Conservation (phyloP, 2,329 filamentous ascomycete genomes). For the Orbilia oligospora region DNA sequence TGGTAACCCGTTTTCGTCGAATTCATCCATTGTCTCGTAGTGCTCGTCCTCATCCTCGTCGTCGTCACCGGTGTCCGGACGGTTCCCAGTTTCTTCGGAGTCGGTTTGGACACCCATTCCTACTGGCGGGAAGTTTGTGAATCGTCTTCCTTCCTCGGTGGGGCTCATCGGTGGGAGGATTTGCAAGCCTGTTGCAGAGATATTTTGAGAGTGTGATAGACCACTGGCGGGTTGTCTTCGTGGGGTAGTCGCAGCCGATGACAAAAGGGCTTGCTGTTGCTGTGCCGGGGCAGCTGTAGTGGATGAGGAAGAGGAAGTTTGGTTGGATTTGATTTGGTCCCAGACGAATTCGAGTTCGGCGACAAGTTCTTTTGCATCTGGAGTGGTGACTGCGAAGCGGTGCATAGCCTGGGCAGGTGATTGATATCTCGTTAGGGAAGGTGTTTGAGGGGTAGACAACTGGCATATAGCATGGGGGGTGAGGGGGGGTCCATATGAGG, state of each 20-base stretch:
- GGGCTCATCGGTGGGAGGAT: slow-evolving; percentile 56
- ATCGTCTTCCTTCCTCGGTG: slow-evolving; percentile 51
- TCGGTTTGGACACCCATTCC: slow-evolving; percentile 76
- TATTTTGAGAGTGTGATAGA: slow-evolving; percentile 46
- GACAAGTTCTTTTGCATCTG: slow-evolving; percentile 86
- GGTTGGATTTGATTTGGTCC: slow-evolving; percentile 95
- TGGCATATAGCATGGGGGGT: slow-evolving; percentile 8
- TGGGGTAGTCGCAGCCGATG: slow-evolving; percentile 51
- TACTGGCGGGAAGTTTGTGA: slow-evolving; percentile 43
- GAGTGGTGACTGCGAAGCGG: slow-evolving; percentile 87
- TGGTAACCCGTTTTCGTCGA: slow-evolving; percentile 58
- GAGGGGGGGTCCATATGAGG: neutral
- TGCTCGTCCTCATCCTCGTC: slow-evolving; percentile 67
- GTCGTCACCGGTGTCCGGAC: slow-evolving; percentile 68
- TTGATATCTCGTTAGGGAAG: slow-evolving; percentile 21
- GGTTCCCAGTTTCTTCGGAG: slow-evolving; percentile 76
- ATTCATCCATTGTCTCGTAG: slow-evolving; percentile 60
- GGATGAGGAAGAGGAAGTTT: slow-evolving; percentile 75
- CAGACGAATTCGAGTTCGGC: slow-evolving; percentile 98
- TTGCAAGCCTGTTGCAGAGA: slow-evolving; percentile 47
- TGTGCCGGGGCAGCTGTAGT: slow-evolving; percentile 60
- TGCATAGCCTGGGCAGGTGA: slow-evolving; percentile 79
- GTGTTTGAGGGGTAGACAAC: slow-evolving; percentile 15
- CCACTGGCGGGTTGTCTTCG: slow-evolving; percentile 16
- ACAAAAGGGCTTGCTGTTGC: slow-evolving; percentile 59